Percentiles rank a stretch among this genome's conserved stretches.
Evolutionary conservation across 2,329 filamentous ascomycete genomes (phyloP).

Genomic region (Metarhizium sp.): DNA sequence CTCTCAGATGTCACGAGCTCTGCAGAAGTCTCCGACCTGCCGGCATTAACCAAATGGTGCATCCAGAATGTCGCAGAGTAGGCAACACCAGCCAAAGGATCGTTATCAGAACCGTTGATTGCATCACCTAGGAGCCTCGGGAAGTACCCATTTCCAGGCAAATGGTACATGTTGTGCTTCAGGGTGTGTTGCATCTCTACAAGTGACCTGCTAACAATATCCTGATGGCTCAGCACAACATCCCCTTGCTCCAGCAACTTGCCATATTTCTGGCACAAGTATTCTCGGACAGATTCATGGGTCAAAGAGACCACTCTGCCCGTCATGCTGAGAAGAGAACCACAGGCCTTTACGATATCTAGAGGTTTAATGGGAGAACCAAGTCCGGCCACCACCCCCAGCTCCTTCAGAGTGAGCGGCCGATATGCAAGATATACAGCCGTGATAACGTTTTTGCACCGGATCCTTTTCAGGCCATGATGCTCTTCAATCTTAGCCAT

Average conservation of each 20-base stretch:
- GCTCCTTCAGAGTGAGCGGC: constrained; percentile 24
- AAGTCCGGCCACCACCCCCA: constrained; percentile 15
- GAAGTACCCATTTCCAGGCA: constrained; percentile 15
- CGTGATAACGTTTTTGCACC: constrained; percentile 6
- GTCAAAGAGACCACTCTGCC: constrained; percentile 24
- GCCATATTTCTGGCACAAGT: constrained; percentile 14
- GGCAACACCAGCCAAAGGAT: constrained; percentile 11
- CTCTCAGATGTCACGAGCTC: constrained; percentile 12
- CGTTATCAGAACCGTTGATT: constrained; percentile 6
- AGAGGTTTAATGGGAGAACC: constrained; percentile 9
- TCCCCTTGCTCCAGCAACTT: constrained; percentile 21
- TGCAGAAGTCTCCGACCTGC: not conserved
- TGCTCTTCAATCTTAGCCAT: constrained; percentile 4
- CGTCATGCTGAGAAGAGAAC: constrained; percentile 25
- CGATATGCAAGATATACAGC: constrained; percentile 19
- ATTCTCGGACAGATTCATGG: constrained; percentile 36
- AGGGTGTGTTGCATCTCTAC: constrained; percentile 23
- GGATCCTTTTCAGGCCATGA: not conserved
- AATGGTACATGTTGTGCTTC: constrained; percentile 24
- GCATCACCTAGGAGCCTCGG: constrained; percentile 11
- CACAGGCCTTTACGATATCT: constrained; percentile 22
- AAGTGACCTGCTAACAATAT: constrained; percentile 23
- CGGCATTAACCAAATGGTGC: constrained; percentile 18
- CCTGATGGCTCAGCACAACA: constrained; percentile 15
- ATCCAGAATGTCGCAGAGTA: constrained; percentile 24